A percentile compares a stretch with the other conserved stretches of the same genome.
Evolutionary conservation across 1,284 basidiomycete species (phyloP).

Genomic region (Rhodofomes roseus): DNA sequence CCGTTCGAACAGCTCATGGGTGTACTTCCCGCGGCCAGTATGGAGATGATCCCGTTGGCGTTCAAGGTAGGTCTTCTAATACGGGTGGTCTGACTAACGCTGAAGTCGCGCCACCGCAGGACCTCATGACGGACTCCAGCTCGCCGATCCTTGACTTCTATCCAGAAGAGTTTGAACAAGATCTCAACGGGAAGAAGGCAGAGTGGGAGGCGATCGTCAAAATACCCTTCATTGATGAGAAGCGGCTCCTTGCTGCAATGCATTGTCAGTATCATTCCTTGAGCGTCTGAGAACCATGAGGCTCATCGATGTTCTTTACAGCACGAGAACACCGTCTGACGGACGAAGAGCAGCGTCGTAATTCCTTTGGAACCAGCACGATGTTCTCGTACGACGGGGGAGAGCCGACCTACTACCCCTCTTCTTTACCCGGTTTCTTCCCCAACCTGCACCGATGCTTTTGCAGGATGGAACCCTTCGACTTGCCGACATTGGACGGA

Average conservation of each 20-base stretch:
- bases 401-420: constrained; percentile 73
- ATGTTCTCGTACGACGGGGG: constrained; percentile 73
- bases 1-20: constrained; percentile 99
- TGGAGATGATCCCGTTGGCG: constrained; percentile 81
- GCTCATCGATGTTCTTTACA: no score
- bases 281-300: no score
- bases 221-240: constrained; percentile 96
- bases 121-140: constrained; percentile 83
- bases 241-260: constrained; percentile 82
- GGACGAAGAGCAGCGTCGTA: constrained; percentile 75
- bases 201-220: constrained; percentile 99
- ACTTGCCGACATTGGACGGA: constrained; percentile 86
- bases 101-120: constrained; percentile 41
- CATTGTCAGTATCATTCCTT: constrained; percentile 42
- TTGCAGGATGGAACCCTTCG: constrained; percentile 77
- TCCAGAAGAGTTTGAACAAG: constrained; percentile 85
- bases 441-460: constrained; percentile 84
- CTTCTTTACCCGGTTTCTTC: constrained; percentile 93
- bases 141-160: constrained; percentile 97
- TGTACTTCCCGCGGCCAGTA: constrained; percentile 89
- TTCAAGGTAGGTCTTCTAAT: constrained; percentile 57
- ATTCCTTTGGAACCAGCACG: constrained; percentile 77
- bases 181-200: constrained; percentile 97
- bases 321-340: constrained; percentile 78
- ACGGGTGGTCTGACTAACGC: neutral